Conservation (phyloP, 108 stramenopile genomes). For the Cyclotella choctawhatcheeana region DNA sequence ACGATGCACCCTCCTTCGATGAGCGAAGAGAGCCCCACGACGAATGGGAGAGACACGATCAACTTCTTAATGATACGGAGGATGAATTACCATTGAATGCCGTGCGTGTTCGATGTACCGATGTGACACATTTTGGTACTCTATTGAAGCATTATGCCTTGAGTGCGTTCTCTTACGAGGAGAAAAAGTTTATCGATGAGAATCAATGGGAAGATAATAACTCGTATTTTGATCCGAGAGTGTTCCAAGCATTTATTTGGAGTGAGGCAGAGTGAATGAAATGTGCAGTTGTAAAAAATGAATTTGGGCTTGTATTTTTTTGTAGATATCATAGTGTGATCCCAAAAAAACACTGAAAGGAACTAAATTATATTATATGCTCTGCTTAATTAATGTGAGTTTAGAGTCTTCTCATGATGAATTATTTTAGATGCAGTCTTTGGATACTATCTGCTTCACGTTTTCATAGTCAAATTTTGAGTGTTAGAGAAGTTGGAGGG, state of each 20-base stretch:
- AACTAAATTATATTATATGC: too few relatives aligned
- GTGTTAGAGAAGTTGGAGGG: too few relatives aligned
- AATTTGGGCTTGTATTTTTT: not conserved
- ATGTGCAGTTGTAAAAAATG: not conserved
- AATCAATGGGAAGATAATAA: slow-evolving; percentile 63
- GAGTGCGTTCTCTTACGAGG: slow-evolving; percentile 56
- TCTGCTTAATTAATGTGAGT: too few relatives aligned
- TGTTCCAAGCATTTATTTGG: slow-evolving; percentile 82
- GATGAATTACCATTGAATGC: slow-evolving; percentile 29
- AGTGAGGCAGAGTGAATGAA: slow-evolving; percentile 19
- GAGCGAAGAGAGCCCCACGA: slow-evolving; percentile 13
- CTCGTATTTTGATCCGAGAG: slow-evolving; percentile 73
- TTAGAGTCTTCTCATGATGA: too few relatives aligned
- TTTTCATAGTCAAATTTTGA: too few relatives aligned
- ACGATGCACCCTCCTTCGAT: too few relatives aligned
- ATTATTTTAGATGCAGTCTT: too few relatives aligned
- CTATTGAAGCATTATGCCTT: slow-evolving; percentile 61
- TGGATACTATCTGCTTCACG: too few relatives aligned
- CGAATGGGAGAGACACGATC: too few relatives aligned
- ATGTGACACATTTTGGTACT: slow-evolving; percentile 44
- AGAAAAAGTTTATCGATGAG: slow-evolving; percentile 54
- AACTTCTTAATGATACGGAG: too few relatives aligned
- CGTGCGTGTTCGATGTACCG: slow-evolving; percentile 53
- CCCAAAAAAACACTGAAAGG: too few relatives aligned
- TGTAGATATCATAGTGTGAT: too few relatives aligned